Evolutionary conservation across 352 stramenopile species (phyloP).

Genomic region (Pythium diclinum): DNA sequence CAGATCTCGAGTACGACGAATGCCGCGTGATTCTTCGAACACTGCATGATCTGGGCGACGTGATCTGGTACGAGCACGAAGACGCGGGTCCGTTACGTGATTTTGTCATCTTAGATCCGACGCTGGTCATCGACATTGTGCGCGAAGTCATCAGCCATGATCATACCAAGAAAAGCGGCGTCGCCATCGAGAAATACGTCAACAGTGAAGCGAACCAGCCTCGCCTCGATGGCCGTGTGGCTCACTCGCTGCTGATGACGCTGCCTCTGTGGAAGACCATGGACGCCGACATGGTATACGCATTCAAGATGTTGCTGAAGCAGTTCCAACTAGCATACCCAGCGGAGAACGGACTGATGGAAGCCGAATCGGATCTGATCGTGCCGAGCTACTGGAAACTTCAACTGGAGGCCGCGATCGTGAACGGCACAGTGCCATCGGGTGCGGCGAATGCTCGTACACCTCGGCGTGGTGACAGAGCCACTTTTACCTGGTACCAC

Average conservation of each 20-base stretch:
- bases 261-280: slow-evolving; percentile 17
- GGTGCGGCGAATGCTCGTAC: no score
- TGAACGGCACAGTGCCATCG: no score
- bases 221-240: neutral
- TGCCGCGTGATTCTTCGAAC: slow-evolving; percentile 6
- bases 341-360: slow-evolving; percentile 14
- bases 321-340: slow-evolving; percentile 24
- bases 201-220: neutral
- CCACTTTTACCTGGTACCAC: neutral
- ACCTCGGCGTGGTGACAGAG: no score
- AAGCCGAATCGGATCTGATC: slow-evolving; percentile 21
- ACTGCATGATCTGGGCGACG: slow-evolving; percentile 20
- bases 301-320: slow-evolving; percentile 30
- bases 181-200: neutral
- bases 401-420: no score
- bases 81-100: neutral
- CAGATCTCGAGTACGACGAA: slow-evolving; percentile 10
- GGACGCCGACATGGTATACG: slow-evolving; percentile 21
- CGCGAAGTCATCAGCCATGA: neutral
- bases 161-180: neutral
- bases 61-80: slow-evolving; percentile 21
- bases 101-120: slow-evolving; percentile 18
- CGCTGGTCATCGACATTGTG: slow-evolving; percentile 28
- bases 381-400: slow-evolving; percentile 11
- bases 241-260: neutral